These are phyloP conservation scores for Aspergillus nidulans DNA, from an alignment of 495 filamentous ascomycete genomes.

Conservation along the genomic window DNA sequence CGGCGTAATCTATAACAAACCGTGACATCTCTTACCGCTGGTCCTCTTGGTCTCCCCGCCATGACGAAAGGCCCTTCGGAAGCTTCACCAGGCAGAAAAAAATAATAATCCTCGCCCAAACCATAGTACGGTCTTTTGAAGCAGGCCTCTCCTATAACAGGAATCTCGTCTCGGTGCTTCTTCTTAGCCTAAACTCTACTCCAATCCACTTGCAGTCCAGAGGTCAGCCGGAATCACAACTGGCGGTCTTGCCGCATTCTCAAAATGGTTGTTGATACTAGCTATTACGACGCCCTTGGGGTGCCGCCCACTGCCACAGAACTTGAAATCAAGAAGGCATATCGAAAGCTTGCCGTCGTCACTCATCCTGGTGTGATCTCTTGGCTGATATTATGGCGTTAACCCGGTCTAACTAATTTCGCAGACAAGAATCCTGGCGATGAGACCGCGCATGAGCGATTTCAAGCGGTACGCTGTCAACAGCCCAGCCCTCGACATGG, in stretches of 20 bases:
- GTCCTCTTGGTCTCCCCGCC: slow-evolving; percentile 13
- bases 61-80: slow-evolving; percentile 20
- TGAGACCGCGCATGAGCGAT: slow-evolving; percentile 85
- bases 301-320: slow-evolving; percentile 86
- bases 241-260: slow-evolving; percentile 6
- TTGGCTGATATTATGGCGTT: background rate
- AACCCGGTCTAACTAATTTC: background rate
- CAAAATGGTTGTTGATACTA: slow-evolving; percentile 77
- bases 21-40: background rate
- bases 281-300: slow-evolving; percentile 86
- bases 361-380: slow-evolving; percentile 59
- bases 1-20: background rate
- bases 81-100: slow-evolving; percentile 26
- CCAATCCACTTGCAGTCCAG: background rate
- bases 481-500: background rate
- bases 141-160: background rate
- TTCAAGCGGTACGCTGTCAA: slow-evolving; percentile 65
- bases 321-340: slow-evolving; percentile 99
- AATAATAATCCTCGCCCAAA: slow-evolving; percentile 11
- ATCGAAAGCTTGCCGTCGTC: slow-evolving; percentile 87
- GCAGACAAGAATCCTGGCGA: slow-evolving; percentile 97
- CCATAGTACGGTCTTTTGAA: background rate
- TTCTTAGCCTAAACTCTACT: background rate
- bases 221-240: background rate
- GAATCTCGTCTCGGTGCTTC: background rate